Conservation (phyloP, 805 yeast genomes). For the Starmerella apicola region DNA sequence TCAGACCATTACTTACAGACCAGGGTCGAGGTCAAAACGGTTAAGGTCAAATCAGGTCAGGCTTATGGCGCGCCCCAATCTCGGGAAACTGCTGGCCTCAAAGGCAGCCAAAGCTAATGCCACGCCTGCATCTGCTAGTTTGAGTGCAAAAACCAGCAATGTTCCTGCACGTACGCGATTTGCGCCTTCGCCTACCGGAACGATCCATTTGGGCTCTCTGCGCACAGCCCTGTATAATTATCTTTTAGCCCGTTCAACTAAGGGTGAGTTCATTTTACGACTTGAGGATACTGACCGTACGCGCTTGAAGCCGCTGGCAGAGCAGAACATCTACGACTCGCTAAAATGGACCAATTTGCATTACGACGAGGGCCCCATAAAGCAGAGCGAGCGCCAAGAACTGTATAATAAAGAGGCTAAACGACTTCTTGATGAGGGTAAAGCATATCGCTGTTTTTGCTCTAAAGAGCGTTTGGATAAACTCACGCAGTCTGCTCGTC, state of each 20-base stretch:
- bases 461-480: constrained; percentile 60
- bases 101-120: constrained; percentile 1
- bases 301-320: constrained; percentile 71
- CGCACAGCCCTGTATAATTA: constrained; percentile 90
- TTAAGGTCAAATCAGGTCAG: too few species aligned
- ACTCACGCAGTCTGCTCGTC: constrained; percentile 60
- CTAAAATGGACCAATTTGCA: constrained; percentile 63
- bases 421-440: constrained; percentile 44
- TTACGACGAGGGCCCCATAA: constrained; percentile 73
- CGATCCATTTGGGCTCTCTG: constrained; percentile 82
- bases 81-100: constrained; percentile 17
- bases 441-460: constrained; percentile 82
- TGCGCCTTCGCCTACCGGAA: constrained; percentile 98
- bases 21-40: too few species aligned
- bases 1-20: too few species aligned
- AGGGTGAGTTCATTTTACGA: constrained; percentile 69
- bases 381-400: constrained; percentile 66
- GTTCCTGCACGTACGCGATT: constrained; percentile 73
- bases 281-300: constrained; percentile 88
- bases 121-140: not conserved
- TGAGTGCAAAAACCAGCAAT: too few species aligned
- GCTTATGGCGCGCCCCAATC: constrained; percentile 12
- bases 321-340: constrained; percentile 60
- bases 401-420: constrained; percentile 55
- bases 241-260: constrained; percentile 62